These are phyloP conservation scores for Mycocentrospora acerina DNA, from an alignment of 2,329 filamentous ascomycete species.

Conservation along the genomic window DNA sequence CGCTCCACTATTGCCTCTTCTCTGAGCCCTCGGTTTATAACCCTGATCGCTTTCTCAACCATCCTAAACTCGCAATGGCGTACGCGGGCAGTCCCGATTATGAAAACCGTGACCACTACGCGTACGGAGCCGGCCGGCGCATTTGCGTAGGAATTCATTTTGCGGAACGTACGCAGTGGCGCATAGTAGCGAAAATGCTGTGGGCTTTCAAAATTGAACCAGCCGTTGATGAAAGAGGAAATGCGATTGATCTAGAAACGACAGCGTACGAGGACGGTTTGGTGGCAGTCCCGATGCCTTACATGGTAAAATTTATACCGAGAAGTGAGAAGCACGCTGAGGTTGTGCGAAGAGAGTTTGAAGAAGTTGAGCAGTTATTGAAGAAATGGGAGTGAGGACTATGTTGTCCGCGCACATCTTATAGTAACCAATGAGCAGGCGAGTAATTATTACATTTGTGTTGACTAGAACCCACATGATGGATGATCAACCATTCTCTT, in stretches of 20 bases:
- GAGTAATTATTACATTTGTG: no score
- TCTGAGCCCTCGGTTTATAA: conserved; percentile 34
- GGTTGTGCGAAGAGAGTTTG: conserved; percentile 36
- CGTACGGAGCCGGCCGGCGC: conserved; percentile 52
- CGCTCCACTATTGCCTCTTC: conserved; percentile 19
- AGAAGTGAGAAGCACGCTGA: conserved; percentile 40
- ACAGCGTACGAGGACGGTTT: conserved; percentile 39
- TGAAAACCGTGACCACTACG: conserved; percentile 48
- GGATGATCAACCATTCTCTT: no score
- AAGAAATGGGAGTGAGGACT: conserved; percentile 21
- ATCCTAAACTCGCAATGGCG: conserved; percentile 36
- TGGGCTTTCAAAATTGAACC: conserved; percentile 53
- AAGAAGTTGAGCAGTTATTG: conserved; percentile 23
- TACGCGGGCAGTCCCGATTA: conserved; percentile 39
- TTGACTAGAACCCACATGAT: no score
- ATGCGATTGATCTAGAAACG: conserved; percentile 41
- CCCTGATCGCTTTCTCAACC: conserved; percentile 38
- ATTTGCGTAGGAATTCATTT: conserved; percentile 56
- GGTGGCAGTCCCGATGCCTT: conserved; percentile 49
- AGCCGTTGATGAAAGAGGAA: conserved; percentile 43
- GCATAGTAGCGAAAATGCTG: conserved; percentile 41
- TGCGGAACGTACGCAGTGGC: conserved; percentile 52
- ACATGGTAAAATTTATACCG: conserved; percentile 53
- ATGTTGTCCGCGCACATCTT: no score
- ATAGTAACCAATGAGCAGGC: no score